Evolutionary conservation across 2,329 filamentous ascomycete genomes (phyloP).

Genomic region (Trichoderma endophyticum): DNA sequence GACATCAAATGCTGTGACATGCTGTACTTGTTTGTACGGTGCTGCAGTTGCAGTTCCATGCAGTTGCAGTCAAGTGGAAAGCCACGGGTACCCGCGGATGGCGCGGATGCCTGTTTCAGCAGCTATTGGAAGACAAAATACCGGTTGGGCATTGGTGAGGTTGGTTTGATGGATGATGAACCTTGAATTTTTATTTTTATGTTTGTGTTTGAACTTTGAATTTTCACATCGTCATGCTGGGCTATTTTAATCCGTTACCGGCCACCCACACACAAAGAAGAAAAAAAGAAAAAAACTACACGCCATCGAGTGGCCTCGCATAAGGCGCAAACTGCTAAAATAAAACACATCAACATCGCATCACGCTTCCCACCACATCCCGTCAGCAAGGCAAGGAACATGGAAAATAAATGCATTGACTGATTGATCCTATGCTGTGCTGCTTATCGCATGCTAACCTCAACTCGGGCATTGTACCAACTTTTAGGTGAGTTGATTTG

Average conservation of each 20-base stretch:
- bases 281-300: neutral
- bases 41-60: neutral
- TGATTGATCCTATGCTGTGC: neutral
- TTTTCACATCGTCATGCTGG: neutral
- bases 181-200: neutral
- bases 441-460: neutral
- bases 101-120: neutral
- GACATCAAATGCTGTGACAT: neutral
- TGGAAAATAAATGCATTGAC: neutral
- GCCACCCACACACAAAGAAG: neutral
- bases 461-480: neutral
- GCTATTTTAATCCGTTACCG: neutral
- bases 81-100: conserved; percentile 16
- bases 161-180: neutral
- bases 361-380: neutral
- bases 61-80: neutral
- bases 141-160: neutral
- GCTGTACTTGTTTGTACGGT: neutral
- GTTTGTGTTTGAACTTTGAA: neutral
- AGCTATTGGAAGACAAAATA: neutral
- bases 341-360: neutral
- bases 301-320: neutral
- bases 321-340: neutral
- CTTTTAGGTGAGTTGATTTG: neutral
- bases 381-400: neutral